phyloP scores from a whole-genome alignment of 208 protist species.

The Trypanosoma vivax region DNA sequence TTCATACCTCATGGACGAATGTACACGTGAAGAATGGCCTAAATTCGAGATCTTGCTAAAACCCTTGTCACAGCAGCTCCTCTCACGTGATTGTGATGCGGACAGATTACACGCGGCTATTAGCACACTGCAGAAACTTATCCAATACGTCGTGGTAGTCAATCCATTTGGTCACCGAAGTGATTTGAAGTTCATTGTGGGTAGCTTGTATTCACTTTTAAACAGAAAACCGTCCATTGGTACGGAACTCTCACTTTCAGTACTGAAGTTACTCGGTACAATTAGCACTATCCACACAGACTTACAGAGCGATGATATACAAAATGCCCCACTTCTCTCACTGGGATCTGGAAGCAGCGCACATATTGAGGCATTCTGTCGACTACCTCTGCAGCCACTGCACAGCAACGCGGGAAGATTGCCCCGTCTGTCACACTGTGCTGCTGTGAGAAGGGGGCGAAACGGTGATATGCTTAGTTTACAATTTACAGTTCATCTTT shows the following conservation, averaged over 20 bases:
- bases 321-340: not conserved
- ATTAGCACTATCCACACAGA: slow-evolving; percentile 69
- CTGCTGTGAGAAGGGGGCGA: not conserved
- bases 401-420: not conserved
- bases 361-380: not conserved
- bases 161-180: slow-evolving; percentile 14
- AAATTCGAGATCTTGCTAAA: slow-evolving; percentile 61
- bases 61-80: slow-evolving; percentile 50
- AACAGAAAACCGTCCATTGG: slow-evolving; percentile 70
- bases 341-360: not conserved
- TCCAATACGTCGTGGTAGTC: slow-evolving; percentile 39
- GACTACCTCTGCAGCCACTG: not conserved
- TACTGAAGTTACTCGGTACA: slow-evolving; percentile 67
- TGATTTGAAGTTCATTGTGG: slow-evolving; percentile 37
- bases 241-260: slow-evolving; percentile 54
- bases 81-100: slow-evolving; percentile 51
- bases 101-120: slow-evolving; percentile 45
- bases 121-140: slow-evolving; percentile 50
- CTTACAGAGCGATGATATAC: slow-evolving; percentile 15
- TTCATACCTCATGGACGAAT: slow-evolving; percentile 65
- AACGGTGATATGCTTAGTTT: not conserved
- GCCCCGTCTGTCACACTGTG: not conserved
- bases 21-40: slow-evolving; percentile 37
- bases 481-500: slow-evolving; percentile 30
- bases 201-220: slow-evolving; percentile 55